Evolutionary conservation across 2,329 filamentous ascomycete genomes (phyloP).

Genomic region (Aulographum hederae): DNA sequence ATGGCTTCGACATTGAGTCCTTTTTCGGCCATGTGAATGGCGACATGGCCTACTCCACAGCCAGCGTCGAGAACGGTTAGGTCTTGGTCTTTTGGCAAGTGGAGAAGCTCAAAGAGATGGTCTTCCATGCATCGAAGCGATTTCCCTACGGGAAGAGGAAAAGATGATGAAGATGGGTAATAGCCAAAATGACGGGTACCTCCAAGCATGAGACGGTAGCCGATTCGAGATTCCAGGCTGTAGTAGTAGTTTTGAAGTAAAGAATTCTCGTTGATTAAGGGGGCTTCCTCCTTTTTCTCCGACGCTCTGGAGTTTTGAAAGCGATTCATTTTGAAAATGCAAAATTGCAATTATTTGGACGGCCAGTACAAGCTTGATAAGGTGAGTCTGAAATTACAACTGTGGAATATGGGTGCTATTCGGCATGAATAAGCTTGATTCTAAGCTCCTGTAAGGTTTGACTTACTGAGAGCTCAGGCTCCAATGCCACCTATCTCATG

Average conservation of each 20-base stretch:
- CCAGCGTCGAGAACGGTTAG: conserved; percentile 34
- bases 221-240: conserved; percentile 22
- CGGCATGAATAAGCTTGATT: too few relatives aligned
- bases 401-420: too few relatives aligned
- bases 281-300: too few relatives aligned
- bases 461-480: too few relatives aligned
- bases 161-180: conserved; percentile 26
- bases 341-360: too few relatives aligned
- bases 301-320: too few relatives aligned
- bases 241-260: conserved; percentile 29
- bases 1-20: conserved; percentile 26
- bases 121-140: conserved; percentile 32
- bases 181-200: conserved; percentile 32
- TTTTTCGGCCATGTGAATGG: conserved; percentile 26
- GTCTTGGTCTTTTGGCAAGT: conserved; percentile 20
- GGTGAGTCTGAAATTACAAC: too few relatives aligned
- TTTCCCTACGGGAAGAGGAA: conserved; percentile 27
- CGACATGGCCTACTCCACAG: conserved; percentile 31
- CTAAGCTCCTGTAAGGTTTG: too few relatives aligned
- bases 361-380: too few relatives aligned
- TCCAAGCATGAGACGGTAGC: conserved; percentile 22
- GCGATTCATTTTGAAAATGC: too few relatives aligned
- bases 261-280: too few relatives aligned
- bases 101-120: conserved; percentile 21
- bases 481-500: too few relatives aligned